Base-by-base conservation (phyloP, 2,329 filamentous ascomycete species). In the Claviceps citrina region DNA sequence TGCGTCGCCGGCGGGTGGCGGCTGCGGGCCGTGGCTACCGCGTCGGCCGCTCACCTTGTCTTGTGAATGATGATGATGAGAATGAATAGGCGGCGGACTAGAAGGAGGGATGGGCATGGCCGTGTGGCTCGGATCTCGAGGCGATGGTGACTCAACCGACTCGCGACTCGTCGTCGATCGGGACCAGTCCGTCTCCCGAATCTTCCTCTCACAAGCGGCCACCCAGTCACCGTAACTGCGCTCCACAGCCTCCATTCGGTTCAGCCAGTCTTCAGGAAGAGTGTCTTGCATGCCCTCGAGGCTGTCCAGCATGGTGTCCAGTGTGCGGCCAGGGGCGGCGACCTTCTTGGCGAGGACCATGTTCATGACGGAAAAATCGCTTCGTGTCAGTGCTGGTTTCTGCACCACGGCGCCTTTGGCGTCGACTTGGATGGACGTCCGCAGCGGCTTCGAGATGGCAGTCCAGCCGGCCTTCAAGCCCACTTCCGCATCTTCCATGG, bases 291-390 rank as follows among this genome's bases (percentile, higher is more conserved):
- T 70, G 2, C 85, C 87, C 58, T 96, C 91, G 2, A 96, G 67
- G 25, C 75, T 71, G 58, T 98, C 87, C 12, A 98, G 70, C 72
- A 95, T 85, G 38, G 70, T 74, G 56, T 98, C 91, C 45, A 96
- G 67, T 30, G 77, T 71, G 36, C 71, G 71, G 0, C 84, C 89
- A 0, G 86, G 70, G 27, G 69, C 69, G 12, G 73, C 66, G 26
- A 95, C 76, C 48, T 81, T 82, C 25, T 71, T 64, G 42, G 81
- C 76, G 25, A 96, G 64, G 7, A 76, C 67, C 2, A 58, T 55
- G 45, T 74, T 76, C 54, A 81, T 78, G n/a, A 72, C 59, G 3
- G 68, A 61, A 42, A 73, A 73, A 34, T 70, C 67, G 30, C 66
- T 58, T 28, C 58, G 59, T 4, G 65, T 60, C 22, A 69, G 49